Conservation (phyloP, 352 stramenopile species). For the Phytophthora citrophthora region DNA sequence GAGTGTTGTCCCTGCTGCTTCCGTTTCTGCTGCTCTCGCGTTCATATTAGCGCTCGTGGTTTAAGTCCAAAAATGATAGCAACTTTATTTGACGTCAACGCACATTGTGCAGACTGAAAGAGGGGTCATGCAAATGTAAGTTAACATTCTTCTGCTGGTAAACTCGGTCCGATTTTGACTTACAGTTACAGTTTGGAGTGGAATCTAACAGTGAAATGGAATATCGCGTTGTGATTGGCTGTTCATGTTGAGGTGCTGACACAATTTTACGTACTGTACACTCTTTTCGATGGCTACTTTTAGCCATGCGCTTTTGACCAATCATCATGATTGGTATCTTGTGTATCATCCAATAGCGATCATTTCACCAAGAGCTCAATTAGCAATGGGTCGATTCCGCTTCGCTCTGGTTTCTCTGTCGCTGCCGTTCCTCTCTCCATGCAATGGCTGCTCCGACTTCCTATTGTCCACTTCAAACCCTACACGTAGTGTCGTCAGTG, state of each 20-base stretch:
- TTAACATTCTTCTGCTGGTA: too few relatives aligned
- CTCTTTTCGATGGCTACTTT: background rate
- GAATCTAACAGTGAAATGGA: too few relatives aligned
- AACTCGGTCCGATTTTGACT: too few relatives aligned
- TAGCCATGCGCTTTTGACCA: background rate
- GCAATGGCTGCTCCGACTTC: slow-evolving; percentile 60
- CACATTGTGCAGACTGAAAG: too few relatives aligned
- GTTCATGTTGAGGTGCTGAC: background rate
- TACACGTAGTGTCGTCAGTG: slow-evolving; percentile 42
- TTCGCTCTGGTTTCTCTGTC: background rate
- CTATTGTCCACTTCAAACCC: slow-evolving; percentile 42
- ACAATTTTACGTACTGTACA: background rate
- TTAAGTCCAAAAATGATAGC: too few relatives aligned
- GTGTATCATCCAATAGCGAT: too few relatives aligned
- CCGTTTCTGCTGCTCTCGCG: too few relatives aligned
- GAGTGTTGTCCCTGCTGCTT: background rate
- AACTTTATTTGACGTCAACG: background rate
- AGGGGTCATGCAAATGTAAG: too few relatives aligned
- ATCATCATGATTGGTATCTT: background rate
- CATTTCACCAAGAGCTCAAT: too few relatives aligned
- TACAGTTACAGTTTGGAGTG: too few relatives aligned
- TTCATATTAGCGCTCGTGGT: too few relatives aligned
- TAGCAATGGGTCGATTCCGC: too few relatives aligned
- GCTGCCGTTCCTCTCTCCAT: background rate
- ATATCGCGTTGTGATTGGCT: slow-evolving; percentile 1